These are phyloP conservation scores for Globisporangium parvum DNA, from an alignment of 352 stramenopile genomes.

Conservation along the genomic window DNA sequence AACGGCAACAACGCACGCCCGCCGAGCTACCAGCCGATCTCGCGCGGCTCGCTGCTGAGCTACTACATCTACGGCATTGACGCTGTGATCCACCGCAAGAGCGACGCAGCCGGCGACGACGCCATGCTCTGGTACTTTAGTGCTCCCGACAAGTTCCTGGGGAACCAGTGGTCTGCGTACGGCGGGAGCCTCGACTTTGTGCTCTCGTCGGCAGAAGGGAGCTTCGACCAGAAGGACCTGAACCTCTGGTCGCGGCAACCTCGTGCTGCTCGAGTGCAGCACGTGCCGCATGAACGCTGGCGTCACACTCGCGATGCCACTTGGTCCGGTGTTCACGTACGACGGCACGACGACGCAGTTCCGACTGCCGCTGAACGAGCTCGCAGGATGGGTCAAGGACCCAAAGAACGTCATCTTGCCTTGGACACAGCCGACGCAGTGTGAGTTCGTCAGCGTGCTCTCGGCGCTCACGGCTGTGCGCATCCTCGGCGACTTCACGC, in stretches of 20 bases:
- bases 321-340: conserved; percentile 74
- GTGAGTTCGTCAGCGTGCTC: conserved; percentile 86
- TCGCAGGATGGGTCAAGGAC: conserved; percentile 86
- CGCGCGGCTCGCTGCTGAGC: conserved; percentile 66
- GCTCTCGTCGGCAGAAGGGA: conserved; percentile 86
- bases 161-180: conserved; percentile 87
- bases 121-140: conserved; percentile 85
- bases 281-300: conserved; percentile 79
- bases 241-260: conserved; percentile 57
- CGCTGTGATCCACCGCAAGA: conserved; percentile 50
- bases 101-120: conserved; percentile 60
- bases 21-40: conserved; percentile 52
- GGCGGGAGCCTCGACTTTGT: conserved; percentile 88
- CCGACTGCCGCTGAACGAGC: conserved; percentile 69
- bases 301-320: conserved; percentile 80
- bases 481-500: conserved; percentile 90
- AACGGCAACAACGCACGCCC: conserved; percentile 38
- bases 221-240: conserved; percentile 74
- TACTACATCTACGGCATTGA: conserved; percentile 88
- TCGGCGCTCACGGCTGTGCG: conserved; percentile 74
- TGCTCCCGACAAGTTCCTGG: conserved; percentile 78
- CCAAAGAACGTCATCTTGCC: conserved; percentile 84
- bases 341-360: conserved; percentile 80
- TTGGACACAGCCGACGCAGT: conserved; percentile 69
- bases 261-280: conserved; percentile 85